A percentile compares a stretch with the other conserved stretches of the same genome.
Evolutionary conservation across 2,329 filamentous ascomycete genomes (phyloP).

Genomic region (Pochonia chlamydosporia): DNA sequence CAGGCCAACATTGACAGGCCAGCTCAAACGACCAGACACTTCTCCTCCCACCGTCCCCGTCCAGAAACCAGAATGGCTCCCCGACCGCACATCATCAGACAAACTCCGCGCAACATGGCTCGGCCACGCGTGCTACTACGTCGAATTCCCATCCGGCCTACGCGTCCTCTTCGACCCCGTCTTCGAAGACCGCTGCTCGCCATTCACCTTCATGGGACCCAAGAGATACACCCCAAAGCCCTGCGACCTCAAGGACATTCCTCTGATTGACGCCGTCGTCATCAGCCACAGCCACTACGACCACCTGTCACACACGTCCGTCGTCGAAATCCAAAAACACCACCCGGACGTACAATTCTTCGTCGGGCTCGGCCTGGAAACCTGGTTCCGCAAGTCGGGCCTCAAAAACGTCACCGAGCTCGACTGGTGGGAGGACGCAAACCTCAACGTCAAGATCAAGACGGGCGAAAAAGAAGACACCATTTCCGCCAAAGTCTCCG

Average conservation of each 20-base stretch:
- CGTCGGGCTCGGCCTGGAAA: constrained; percentile 74
- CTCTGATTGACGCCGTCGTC: constrained; percentile 67
- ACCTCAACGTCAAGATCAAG: constrained; percentile 52
- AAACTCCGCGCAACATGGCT: constrained; percentile 86
- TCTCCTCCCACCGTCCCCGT: constrained; percentile 61
- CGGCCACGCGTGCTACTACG: constrained; percentile 88
- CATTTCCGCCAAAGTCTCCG: constrained; percentile 69
- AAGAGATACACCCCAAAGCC: constrained; percentile 74
- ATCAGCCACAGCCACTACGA: constrained; percentile 94
- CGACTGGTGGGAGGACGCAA: constrained; percentile 89
- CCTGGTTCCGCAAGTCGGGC: constrained; percentile 70
- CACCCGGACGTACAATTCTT: constrained; percentile 84
- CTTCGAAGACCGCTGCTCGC: constrained; percentile 81
- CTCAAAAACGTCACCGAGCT: constrained; percentile 77
- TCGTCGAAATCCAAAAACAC: constrained; percentile 62
- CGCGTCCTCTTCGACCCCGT: constrained; percentile 82
- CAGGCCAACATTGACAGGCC: constrained; percentile 34
- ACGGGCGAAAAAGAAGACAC: constrained; percentile 23
- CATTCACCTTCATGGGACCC: constrained; percentile 63
- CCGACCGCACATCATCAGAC: constrained; percentile 46
- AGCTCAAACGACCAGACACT: constrained; percentile 49
- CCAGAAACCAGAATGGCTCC: constrained; percentile 60
- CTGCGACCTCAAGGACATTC: constrained; percentile 72
- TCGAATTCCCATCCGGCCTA: constrained; percentile 82
- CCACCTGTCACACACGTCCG: constrained; percentile 73